Percentiles rank a stretch among this genome's conserved stretches.
Conservation (phyloP, 345 rosid genomes). For the Syzygium aqueum region DNA sequence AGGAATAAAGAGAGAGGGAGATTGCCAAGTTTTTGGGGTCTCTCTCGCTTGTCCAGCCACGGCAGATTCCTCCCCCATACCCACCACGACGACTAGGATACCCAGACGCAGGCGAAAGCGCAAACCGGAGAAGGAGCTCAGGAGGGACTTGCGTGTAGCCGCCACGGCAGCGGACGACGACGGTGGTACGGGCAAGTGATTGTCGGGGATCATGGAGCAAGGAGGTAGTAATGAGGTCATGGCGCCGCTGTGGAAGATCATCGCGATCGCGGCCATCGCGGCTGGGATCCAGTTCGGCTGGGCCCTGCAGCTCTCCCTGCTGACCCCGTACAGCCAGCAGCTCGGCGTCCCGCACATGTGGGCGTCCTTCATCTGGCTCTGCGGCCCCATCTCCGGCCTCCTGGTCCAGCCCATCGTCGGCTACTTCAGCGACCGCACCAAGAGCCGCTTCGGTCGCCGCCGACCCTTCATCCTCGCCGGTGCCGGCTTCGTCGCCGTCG, state of each 20-base stretch:
- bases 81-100: too few relatives aligned
- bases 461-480: conserved; percentile 37
- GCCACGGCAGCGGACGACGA: too few relatives aligned
- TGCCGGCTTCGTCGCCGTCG: conserved; percentile 16
- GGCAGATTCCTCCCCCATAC: too few relatives aligned
- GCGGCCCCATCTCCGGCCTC: conserved; percentile 42
- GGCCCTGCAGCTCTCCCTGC: conserved; percentile 38
- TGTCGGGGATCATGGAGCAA: neutral
- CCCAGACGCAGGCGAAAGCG: too few relatives aligned
- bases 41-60: neutral
- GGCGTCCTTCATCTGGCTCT: conserved; percentile 42
- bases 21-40: neutral
- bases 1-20: neutral
- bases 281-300: conserved; percentile 45
- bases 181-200: too few relatives aligned
- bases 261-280: conserved; percentile 31
- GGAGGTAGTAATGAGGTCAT: neutral
- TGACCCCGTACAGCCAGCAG: conserved; percentile 39
- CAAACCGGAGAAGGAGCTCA: too few relatives aligned
- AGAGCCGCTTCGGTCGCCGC: conserved; percentile 31
- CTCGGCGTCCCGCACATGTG: conserved; percentile 32
- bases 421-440: conserved; percentile 32
- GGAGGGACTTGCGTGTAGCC: too few relatives aligned
- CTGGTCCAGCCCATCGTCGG: conserved; percentile 41
- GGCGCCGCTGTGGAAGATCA: conserved; percentile 16